These are phyloP conservation scores for Scenedesmus sp. DNA, from an alignment of 163 green algal species.

Conservation along the genomic window DNA sequence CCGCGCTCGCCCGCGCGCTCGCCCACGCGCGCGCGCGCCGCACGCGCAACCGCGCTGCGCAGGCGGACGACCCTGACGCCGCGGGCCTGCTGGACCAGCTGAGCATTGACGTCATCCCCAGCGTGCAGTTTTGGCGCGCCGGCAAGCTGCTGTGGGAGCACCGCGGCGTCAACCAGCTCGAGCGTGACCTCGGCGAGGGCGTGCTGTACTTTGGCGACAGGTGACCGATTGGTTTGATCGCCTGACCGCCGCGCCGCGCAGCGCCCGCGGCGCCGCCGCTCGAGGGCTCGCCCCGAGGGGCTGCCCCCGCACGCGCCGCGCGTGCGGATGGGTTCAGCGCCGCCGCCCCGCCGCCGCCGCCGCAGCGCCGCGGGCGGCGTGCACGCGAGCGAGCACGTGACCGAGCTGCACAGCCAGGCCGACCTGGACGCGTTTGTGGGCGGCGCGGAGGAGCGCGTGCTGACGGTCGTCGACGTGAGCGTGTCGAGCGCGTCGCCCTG, in stretches of 20 bases:
- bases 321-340: no score
- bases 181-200: conserved; percentile 71
- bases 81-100: conserved; percentile 65
- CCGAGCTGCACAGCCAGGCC: conserved; percentile 59
- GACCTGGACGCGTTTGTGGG: conserved; percentile 60
- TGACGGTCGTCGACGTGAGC: conserved; percentile 74
- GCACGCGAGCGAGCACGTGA: conserved; percentile 64
- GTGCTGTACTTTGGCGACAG: conserved; percentile 67
- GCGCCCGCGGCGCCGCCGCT: no score
- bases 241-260: no score
- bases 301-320: no score
- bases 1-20: no score
- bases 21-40: no score
- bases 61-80: conserved; percentile 58
- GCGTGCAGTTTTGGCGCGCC: conserved; percentile 80
- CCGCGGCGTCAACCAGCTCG: conserved; percentile 64
- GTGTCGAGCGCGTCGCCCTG: conserved; percentile 68
- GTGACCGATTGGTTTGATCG: no score
- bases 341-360: neutral
- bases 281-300: no score
- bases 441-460: conserved; percentile 40
- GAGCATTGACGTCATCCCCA: conserved; percentile 77
- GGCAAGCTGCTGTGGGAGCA: conserved; percentile 85
- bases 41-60: neutral
- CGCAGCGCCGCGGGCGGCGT: conserved; percentile 62